Evolutionary conservation across 257 asterid genomes (phyloP).

Genomic region (Ehretia macrophylla): DNA sequence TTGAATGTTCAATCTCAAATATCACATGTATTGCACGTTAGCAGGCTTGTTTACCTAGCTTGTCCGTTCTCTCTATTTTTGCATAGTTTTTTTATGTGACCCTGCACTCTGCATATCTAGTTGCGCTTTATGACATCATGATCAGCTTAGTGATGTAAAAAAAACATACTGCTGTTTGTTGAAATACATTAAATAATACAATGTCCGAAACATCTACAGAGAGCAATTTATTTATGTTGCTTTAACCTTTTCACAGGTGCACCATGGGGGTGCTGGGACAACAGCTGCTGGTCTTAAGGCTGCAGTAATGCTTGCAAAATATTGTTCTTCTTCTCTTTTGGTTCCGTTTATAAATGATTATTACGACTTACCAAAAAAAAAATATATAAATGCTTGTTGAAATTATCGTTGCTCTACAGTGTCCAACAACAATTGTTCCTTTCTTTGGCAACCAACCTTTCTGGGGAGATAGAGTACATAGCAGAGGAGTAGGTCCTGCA

Average conservation of each 20-base stretch:
- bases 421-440: slow-evolving; percentile 85
- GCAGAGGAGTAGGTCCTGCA: slow-evolving; percentile 79
- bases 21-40: too few relatives aligned
- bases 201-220: background rate
- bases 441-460: slow-evolving; percentile 97
- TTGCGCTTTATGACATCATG: too few relatives aligned
- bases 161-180: background rate
- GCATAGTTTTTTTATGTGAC: too few relatives aligned
- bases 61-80: too few relatives aligned
- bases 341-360: too few relatives aligned
- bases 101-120: too few relatives aligned
- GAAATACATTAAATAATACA: background rate
- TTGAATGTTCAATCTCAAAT: too few relatives aligned
- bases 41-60: too few relatives aligned
- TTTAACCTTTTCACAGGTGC: slow-evolving; percentile 58
- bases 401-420: slow-evolving; percentile 36
- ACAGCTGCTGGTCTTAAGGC: slow-evolving; percentile 99
- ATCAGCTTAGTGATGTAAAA: background rate
- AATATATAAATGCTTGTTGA: slow-evolving; percentile 4
- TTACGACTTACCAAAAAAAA: background rate
- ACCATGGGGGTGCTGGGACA: slow-evolving; percentile 99
- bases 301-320: slow-evolving; percentile 45
- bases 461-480: slow-evolving; percentile 95
- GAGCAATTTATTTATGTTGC: background rate
- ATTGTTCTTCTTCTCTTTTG: too few relatives aligned